Base-by-base conservation (phyloP, 2,329 filamentous ascomycete species). In the Fusarium tuaranense region DNA sequence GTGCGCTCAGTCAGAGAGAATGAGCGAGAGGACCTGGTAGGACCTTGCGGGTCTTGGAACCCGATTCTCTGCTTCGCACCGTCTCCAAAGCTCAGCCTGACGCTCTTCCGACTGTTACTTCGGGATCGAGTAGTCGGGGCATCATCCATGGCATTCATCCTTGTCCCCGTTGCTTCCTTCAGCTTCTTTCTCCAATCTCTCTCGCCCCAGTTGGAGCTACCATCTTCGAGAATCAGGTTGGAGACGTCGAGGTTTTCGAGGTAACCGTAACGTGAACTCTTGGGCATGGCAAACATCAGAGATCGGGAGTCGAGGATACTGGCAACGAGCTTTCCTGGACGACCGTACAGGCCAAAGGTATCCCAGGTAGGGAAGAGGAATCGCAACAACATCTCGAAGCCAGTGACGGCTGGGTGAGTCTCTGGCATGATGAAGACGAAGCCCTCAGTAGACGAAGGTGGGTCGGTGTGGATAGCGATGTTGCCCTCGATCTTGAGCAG, bases 381-480 rank as follows among this genome's bases (percentile, higher is more conserved):
- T 55, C 95, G 91, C 38, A 99, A 87, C 88, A 99, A 93, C 88
- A 97, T 98, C 82, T 98, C 97, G 77, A 98, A 98, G 0, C 97
- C 97, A 65, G 91, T 94, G 14, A 99, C 93, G 20, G 95, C 95
- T n/a, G 96, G 93, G 79, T 94, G 95, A 2, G 93, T 90, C 82
- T 99, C 97, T 5, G 97, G 97, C 95, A 99, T 98, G 76, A 98
- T 92, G 80, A 99, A 99, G 6, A 99, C 94, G 78, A 98, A 98
- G 0, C 97, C 97, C 81, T 99, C 97, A 0, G 93, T 93, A 3
- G 91, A 91, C 0, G 93, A 92, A 27, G 94, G 91, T 10, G 94
- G 92, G 14, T 92, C 90, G 0, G 93, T 92, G 83, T 98, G 95
- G 44, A 98, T 94, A 0, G 93, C 95, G 70, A 99, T 95, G 72